Evolutionary conservation across 345 rosid species (phyloP), one percentile per base, ranked within the genome.

Genomic region (Salix dunnii): DNA sequence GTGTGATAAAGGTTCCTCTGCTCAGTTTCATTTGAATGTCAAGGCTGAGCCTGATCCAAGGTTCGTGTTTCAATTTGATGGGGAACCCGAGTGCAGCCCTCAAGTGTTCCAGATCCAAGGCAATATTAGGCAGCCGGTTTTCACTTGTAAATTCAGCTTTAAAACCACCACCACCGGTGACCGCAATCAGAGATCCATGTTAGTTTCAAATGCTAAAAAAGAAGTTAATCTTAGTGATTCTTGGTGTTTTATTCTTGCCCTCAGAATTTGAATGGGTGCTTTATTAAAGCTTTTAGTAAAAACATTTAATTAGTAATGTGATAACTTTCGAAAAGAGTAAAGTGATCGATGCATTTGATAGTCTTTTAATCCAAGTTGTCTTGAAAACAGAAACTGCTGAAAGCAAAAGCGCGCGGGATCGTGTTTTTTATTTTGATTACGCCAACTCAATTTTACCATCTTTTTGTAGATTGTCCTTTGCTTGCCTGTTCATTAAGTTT

Each of bases 1-100:
- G 69, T 81, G 83, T 17, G 80, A 18, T 2, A 81, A 89, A 78
- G 86, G 77, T 2, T 74, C 89, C 21, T 82, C 87, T 6, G 90
- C 97, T 40, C 89, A 89, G 82, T 86, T 94, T 63, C 92, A 92
- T 78, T 80, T 91, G 83, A 86, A 79, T 76, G 97, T 94, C 16
- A 92, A 85, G 74, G 90, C 98, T 4, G 98, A 92, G 80, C 97
- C 94, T 21, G 97, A 91, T 78, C 99, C 96, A 11, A 87, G 99
- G 72, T 94, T 90, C 79, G 98, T 94, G n/a, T 94, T 94, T 55
- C 94, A 94, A 86, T 94, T 94, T 80, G 98, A 94, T 72, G 97
- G 95, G 21, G 97, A 92, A 68, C 98, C 98, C 1, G 98, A 92
- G 67, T 94, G 98, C 68, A 94, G 98, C 73, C 98, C 98, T 6